Evolutionary conservation across 176 grass and related monocot species (phyloP), one percentile per base, ranked within the genome.

Genomic region (Aegilops longissima): DNA sequence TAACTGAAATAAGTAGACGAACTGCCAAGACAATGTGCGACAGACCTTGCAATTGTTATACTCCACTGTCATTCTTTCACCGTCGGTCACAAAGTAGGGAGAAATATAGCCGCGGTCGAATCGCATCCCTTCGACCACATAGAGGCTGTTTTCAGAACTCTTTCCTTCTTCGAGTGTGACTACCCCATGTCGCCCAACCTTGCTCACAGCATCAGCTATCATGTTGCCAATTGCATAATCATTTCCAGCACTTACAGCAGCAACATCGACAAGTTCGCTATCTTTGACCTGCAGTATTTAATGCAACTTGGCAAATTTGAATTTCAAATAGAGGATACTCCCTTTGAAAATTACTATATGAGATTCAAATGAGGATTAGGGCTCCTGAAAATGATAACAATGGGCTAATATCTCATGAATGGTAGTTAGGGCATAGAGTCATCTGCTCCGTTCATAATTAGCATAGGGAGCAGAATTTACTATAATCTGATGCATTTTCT

Each of bases 191-290:
- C 73, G 7, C 8, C 45, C 73, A 54, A 76, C 73, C 73, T 76
- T 76, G 73, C 20, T 76, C 47, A 76, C 30, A 56, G 73, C 73
- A 16, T 76, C 73, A 3, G 73, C 73, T 76, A 76, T 76, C 45
- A 76, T 76, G 47, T 76, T 76, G 9, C 73, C 73, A 33, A 76
- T 76, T 76, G 51, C 73, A 33, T 76, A 76, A 47, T 76, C 51
- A 54, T 76, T 76, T 31, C 73, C 73, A 76, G 73, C 73, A 76
- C 73, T 76, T 31, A 76, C 73, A 31, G 73, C 73, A 56, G 73
- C 73, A 76, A 76, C 73, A 76, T 76, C 73, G 5, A 47, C 73
- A 21, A 76, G 73, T 12, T 76, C 73, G 11, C 73, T 76, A 33
- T 76, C 73, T 56, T 76, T 47, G 29, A 76, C 73, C 73, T 76